These are phyloP conservation scores for Camelina laxa DNA, from an alignment of 345 rosid genomes.

Conservation along the genomic window DNA sequence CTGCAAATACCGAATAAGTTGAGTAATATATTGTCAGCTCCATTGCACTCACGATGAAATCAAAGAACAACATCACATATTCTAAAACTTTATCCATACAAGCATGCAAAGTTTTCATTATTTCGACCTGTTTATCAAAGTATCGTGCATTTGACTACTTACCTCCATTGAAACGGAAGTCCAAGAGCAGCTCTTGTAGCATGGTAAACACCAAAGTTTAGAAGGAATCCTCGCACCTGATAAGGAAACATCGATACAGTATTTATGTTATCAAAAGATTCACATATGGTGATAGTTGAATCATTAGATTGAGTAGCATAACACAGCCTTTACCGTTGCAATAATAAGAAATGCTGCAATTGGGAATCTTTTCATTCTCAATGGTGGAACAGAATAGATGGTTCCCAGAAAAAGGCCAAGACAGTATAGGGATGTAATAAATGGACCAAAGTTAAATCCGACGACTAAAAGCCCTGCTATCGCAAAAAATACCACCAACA, in stretches of 20 bases:
- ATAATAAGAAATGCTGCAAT: constrained; percentile 93
- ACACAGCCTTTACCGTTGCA: constrained; percentile 64
- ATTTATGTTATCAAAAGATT: neutral
- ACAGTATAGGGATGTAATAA: constrained; percentile 79
- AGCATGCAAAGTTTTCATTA: constrained; percentile 8
- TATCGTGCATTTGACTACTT: constrained; percentile 21
- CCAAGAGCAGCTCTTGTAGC: constrained; percentile 97
- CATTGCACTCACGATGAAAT: neutral
- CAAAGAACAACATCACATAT: constrained; percentile 7
- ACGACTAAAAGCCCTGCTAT: constrained; percentile 74
- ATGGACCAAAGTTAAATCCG: constrained; percentile 77
- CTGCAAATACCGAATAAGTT: constrained; percentile 51
- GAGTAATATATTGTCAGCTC: neutral
- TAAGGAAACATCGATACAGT: constrained; percentile 8
- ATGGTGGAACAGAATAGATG: constrained; percentile 95
- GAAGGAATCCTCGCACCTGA: constrained; percentile 96
- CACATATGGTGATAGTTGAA: constrained; percentile 1
- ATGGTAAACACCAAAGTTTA: constrained; percentile 90
- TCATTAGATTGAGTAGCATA: constrained; percentile 22
- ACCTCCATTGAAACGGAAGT: constrained; percentile 94
- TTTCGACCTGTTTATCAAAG: neutral
- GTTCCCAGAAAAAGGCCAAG: constrained; percentile 93
- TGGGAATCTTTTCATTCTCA: constrained; percentile 91
- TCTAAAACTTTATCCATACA: constrained; percentile 3
- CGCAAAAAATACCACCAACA: constrained; percentile 79